Evolutionary conservation across 2,329 filamentous ascomycete genomes (phyloP), one percentile per base, ranked within the genome.

Genomic region (Achaetomium macrosporum): DNA sequence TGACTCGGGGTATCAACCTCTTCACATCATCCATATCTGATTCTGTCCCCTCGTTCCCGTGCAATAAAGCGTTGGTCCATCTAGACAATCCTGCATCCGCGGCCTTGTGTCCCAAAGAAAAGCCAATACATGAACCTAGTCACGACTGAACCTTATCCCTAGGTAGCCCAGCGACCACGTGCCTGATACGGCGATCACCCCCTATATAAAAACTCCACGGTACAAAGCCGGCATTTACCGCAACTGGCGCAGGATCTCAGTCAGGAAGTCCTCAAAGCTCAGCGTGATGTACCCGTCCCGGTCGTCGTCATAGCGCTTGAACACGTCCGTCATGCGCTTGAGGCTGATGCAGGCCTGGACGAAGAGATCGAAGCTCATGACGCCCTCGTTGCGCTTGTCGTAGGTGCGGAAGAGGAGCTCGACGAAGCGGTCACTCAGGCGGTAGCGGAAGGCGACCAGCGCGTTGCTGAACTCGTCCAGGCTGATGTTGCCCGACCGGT

Each of bases 301-400:
- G 70, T 99, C 93, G 64, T 95, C 88, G 63, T 99, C 93, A 69
- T 97, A 99, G 72, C 91, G 92, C 78, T 99, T 99, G 70, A 99
- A 99, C 29, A 96, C 90, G 70, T 99, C 93, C 55, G 93, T 99
- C 92, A 99, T 97, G 63, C 93, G 82, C 80, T 97, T 96, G 64
- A 99, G 76, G 63, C 84, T 90, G 67, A 99, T 97, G 70, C 93
- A 97, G 48, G 90, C 90, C 76, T 99, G 93, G 56, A 99, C 93
- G 65, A 99, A 99, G 47, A 99, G 72, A 73, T 99, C 93, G 66
- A 99, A 99, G 71, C 85, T 88, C 81, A 90, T 89, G 63, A 79
- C 78, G 36, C 85, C 84, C 65, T 82, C 77, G 60, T 74, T 73
- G 57, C 81, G 78, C 76, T 87, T 90, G 69, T 96, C 92, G 72